phyloP scores from a whole-genome alignment of 176 grass and related monocot species.

The Raddia distichophylla region DNA sequence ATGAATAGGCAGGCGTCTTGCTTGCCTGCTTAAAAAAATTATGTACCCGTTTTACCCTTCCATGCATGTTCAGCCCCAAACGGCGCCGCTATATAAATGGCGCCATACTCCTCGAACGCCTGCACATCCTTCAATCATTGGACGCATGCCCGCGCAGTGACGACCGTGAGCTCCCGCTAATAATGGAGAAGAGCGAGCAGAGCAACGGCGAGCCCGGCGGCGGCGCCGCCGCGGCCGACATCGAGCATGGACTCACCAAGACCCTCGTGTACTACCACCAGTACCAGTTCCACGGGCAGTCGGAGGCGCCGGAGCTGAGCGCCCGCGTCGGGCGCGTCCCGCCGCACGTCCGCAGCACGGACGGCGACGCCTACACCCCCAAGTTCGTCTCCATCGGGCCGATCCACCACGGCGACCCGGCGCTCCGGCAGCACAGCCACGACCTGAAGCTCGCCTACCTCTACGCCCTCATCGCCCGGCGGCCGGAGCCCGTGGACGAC shows the following conservation, averaged over 20 bases:
- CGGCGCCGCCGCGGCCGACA: not conserved
- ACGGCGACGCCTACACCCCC: slow-evolving; percentile 15
- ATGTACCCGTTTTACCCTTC: not conserved
- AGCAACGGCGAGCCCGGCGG: not conserved
- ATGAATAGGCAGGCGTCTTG: too few species aligned
- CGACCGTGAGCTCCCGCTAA: too few species aligned
- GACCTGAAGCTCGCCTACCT: not conserved
- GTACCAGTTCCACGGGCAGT: not conserved
- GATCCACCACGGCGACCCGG: not conserved
- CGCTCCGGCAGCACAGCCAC: not conserved
- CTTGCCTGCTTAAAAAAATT: too few species aligned
- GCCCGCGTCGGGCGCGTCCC: not conserved
- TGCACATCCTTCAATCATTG: not conserved
- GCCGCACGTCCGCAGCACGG: not conserved
- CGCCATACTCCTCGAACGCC: not conserved
- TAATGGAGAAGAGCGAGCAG: not conserved
- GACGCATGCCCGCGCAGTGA: not conserved
- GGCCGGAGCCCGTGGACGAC: not conserved
- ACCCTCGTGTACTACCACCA: not conserved
- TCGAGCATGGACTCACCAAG: not conserved
- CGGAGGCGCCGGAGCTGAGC: not conserved
- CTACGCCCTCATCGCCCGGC: not conserved
- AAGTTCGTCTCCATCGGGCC: slow-evolving; percentile 9
- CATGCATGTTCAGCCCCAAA: not conserved
- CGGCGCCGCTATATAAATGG: not conserved